phyloP scores from a whole-genome alignment of 2,329 filamentous ascomycete species.

The Colletotrichum tropicicola region DNA sequence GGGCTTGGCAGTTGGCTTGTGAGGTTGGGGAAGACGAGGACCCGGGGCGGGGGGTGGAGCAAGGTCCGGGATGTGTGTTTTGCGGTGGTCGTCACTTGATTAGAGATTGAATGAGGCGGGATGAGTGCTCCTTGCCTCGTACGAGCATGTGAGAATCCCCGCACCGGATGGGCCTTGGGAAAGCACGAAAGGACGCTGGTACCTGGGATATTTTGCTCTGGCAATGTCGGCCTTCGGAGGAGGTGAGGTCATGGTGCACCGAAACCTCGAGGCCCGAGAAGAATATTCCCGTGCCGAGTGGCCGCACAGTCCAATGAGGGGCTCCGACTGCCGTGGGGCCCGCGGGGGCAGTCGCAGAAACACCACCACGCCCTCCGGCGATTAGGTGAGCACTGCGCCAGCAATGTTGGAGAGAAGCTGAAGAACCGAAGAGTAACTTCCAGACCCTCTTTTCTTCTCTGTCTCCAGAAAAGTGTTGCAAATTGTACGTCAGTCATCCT shows the following conservation, averaged over 20 bases:
- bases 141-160: not conserved
- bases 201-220: too few species aligned
- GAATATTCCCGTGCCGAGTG: slow-evolving; percentile 9
- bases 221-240: too few species aligned
- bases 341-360: not conserved
- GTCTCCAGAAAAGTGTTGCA: not conserved
- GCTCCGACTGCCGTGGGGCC: not conserved
- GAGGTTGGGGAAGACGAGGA: not conserved
- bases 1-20: not conserved
- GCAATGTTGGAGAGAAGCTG: not conserved
- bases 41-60: not conserved
- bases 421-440: not conserved
- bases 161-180: not conserved
- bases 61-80: too few species aligned
- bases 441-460: slow-evolving; percentile 19
- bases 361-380: not conserved
- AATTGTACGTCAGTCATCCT: not conserved
- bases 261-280: not conserved
- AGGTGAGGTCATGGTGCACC: slow-evolving; percentile 23
- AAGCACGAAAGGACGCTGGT: too few species aligned
- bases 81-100: too few species aligned
- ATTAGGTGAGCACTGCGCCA: too few species aligned
- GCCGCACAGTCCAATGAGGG: slow-evolving; percentile 22
- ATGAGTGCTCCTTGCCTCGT: too few species aligned
- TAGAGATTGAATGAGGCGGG: too few species aligned